A percentile compares a stretch with the other conserved stretches of the same genome.
Evolutionary conservation across 306 rosid genomes (phyloP).

Genomic region (Hippophae tibetana): DNA sequence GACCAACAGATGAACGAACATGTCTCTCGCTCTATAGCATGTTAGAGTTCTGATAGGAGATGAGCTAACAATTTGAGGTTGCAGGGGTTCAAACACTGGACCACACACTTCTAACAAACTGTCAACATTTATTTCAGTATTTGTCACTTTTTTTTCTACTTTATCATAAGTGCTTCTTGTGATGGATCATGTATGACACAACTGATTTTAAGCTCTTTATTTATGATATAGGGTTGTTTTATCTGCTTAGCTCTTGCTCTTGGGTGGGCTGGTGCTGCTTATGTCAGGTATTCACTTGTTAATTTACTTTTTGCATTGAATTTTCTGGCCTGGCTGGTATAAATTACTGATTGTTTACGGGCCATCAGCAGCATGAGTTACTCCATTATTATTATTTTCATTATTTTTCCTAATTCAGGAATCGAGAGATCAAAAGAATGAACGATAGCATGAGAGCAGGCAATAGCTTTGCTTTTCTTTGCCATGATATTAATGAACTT

Average conservation of each 20-base stretch:
- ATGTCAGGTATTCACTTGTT: conserved; percentile 53
- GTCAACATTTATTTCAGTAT: too few species aligned
- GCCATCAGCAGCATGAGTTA: background rate
- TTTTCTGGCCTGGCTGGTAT: background rate
- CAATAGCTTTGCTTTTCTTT: conserved; percentile 74
- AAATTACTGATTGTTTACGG: background rate
- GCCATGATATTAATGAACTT: conserved; percentile 65
- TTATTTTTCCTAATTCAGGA: conserved; percentile 36
- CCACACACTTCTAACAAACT: too few species aligned
- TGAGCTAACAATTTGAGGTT: too few species aligned
- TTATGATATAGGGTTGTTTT: conserved; percentile 57
- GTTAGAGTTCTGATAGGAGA: too few species aligned
- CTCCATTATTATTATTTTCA: background rate
- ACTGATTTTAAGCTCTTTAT: background rate
- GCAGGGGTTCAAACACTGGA: too few species aligned
- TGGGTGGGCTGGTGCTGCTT: conserved; percentile 85
- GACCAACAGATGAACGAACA: too few species aligned
- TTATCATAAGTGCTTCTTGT: background rate
- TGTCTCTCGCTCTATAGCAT: too few species aligned
- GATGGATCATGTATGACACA: too few species aligned
- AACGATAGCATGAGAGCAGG: conserved; percentile 42
- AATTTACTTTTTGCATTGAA: conserved; percentile 9
- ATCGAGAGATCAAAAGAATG: conserved; percentile 63
- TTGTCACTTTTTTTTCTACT: background rate
- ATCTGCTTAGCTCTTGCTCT: conserved; percentile 63